Evolutionary conservation across 192 early-diverging fungal genomes (phyloP).

Genomic region (Coemansia sp.): DNA sequence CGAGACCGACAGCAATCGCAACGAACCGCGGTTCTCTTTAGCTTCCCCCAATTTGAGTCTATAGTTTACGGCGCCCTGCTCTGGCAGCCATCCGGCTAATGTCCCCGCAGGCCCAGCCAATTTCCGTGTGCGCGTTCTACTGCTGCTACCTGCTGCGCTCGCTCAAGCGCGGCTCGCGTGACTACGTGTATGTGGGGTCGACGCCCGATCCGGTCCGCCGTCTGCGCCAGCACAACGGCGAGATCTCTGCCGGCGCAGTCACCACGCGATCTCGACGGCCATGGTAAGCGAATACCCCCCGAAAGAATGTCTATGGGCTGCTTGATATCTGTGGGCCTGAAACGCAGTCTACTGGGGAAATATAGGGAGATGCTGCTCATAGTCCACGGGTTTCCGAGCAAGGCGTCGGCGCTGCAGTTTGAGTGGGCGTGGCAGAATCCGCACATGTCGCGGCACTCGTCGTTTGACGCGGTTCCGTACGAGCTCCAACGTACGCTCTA

Average conservation of each 20-base stretch:
- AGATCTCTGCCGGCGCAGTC: constrained; percentile 36
- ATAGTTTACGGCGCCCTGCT: too few species aligned
- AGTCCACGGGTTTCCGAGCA: constrained; percentile 47
- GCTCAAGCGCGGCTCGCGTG: constrained; percentile 27
- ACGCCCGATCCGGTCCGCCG: constrained; percentile 43
- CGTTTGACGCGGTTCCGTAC: constrained; percentile 18
- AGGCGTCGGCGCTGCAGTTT: constrained; percentile 39
- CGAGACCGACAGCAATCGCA: too few species aligned
- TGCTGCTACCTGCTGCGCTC: constrained; percentile 50
- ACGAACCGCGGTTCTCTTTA: too few species aligned
- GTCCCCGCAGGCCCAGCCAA: neutral
- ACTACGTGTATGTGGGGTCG: constrained; percentile 46
- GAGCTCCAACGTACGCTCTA: constrained; percentile 25
- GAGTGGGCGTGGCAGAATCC: constrained; percentile 54
- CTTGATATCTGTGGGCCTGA: neutral
- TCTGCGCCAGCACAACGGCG: constrained; percentile 52
- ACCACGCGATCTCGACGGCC: constrained; percentile 30
- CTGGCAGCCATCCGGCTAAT: neutral
- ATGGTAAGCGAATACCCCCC: constrained; percentile 32
- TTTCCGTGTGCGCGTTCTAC: constrained; percentile 26
- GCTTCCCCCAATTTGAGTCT: too few species aligned
- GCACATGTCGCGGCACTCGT: constrained; percentile 37
- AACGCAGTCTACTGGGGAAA: too few species aligned
- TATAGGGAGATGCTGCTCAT: constrained; percentile 45
- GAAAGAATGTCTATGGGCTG: neutral